Conservation (phyloP, 1,139 yeast species). For the Martiniozyma asiatica region DNA sequence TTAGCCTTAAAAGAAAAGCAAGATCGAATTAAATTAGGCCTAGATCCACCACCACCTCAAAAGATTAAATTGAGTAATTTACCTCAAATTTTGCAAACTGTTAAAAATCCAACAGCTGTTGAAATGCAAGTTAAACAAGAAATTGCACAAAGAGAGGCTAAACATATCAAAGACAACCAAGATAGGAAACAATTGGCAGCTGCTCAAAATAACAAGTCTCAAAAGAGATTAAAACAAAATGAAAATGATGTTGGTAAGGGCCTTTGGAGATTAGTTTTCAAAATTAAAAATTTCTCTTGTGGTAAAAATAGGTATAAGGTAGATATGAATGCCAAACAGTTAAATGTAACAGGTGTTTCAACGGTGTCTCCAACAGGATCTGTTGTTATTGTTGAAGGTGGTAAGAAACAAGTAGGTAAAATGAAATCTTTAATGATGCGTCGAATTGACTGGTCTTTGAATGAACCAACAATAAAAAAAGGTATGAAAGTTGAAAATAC, state of each 20-base stretch:
- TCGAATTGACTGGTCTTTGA: conserved; percentile 62
- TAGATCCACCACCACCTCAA: conserved; percentile 83
- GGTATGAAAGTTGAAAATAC: conserved; percentile 13
- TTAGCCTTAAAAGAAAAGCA: conserved; percentile 57
- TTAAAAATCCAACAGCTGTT: conserved; percentile 79
- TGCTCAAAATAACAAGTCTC: conserved; percentile 50
- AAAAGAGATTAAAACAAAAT: conserved; percentile 34
- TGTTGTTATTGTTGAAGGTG: conserved; percentile 65
- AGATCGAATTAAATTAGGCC: conserved; percentile 67
- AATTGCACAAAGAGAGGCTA: conserved; percentile 47
- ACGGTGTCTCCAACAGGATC: conserved; percentile 29
- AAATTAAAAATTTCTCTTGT: conserved; percentile 40
- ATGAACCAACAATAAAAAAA: conserved; percentile 16
- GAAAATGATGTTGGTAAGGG: conserved; percentile 43
- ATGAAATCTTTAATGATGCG: conserved; percentile 49
- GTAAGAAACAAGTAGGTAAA: conserved; percentile 43
- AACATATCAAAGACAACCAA: conserved; percentile 52
- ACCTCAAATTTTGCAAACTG: conserved; percentile 79
- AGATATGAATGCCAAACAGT: conserved; percentile 68
- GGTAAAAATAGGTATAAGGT: conserved; percentile 64
- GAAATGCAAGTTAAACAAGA: conserved; percentile 63
- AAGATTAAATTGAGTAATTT: conserved; percentile 74
- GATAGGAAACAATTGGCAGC: conserved; percentile 50
- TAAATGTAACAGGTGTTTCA: conserved; percentile 50
- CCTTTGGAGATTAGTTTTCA: conserved; percentile 45